Evolutionary conservation across 768 basidiomycete species (phyloP).

Genomic region (Leccinum incarnatum): DNA sequence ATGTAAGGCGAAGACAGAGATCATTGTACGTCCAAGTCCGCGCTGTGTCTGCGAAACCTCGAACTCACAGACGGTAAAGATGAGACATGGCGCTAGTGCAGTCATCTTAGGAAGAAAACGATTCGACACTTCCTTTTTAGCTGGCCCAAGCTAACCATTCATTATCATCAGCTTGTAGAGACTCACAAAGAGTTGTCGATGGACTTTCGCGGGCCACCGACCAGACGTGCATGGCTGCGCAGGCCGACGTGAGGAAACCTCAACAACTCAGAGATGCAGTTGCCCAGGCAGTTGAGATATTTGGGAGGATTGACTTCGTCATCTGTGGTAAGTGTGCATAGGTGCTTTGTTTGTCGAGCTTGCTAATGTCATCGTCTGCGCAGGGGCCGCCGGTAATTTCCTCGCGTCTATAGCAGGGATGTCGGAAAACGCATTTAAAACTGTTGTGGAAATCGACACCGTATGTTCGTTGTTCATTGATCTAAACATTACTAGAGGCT

Average conservation of each 20-base stretch:
- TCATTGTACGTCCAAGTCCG: slow-evolving; percentile 54
- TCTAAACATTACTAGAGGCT: background rate
- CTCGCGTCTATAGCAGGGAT: slow-evolving; percentile 72
- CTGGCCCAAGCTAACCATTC: slow-evolving; percentile 1
- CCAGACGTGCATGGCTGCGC: slow-evolving; percentile 61
- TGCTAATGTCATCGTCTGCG: background rate
- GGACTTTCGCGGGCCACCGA: slow-evolving; percentile 73
- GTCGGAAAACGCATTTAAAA: slow-evolving; percentile 54
- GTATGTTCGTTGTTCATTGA: slow-evolving; percentile 39
- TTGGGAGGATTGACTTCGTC: slow-evolving; percentile 91
- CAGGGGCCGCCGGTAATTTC: slow-evolving; percentile 97
- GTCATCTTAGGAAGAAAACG: slow-evolving; percentile 87
- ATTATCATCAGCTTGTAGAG: slow-evolving; percentile 57
- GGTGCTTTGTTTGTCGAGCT: background rate
- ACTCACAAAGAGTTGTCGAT: slow-evolving; percentile 61
- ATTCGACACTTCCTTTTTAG: slow-evolving; percentile 24
- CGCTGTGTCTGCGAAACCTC: background rate
- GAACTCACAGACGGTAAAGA: slow-evolving; percentile 40
- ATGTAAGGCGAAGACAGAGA: slow-evolving; percentile 83
- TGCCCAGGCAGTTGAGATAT: slow-evolving; percentile 64
- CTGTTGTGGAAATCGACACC: slow-evolving; percentile 92
- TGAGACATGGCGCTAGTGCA: slow-evolving; percentile 80
- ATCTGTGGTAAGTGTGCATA: slow-evolving; percentile 67
- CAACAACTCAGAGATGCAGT: slow-evolving; percentile 74
- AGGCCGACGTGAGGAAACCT: slow-evolving; percentile 83